Conservation (phyloP, 2,329 filamentous ascomycete species). For the Colletotrichum noveboracense region DNA sequence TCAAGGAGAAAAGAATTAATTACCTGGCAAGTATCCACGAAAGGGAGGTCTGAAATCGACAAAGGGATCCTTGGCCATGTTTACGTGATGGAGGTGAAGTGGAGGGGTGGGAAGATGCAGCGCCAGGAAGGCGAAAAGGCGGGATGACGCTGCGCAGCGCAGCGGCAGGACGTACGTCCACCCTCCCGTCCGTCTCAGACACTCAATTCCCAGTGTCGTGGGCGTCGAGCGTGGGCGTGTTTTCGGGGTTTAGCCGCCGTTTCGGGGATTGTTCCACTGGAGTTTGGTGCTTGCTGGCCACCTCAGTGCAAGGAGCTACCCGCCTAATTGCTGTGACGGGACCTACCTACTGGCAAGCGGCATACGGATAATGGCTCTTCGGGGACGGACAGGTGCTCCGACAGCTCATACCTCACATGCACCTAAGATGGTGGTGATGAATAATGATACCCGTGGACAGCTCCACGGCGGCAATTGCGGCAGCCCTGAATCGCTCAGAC, state of each 20-base stretch:
- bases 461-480: background rate
- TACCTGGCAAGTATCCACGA: slow-evolving; percentile 7
- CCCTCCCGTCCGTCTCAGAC: background rate
- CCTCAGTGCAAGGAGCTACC: background rate
- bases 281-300: background rate
- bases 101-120: background rate
- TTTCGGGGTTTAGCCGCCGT: slow-evolving; percentile 14
- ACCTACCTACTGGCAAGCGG: background rate
- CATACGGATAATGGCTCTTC: background rate
- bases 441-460: background rate
- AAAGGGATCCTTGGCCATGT: slow-evolving; percentile 9
- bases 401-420: background rate
- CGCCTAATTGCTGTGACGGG: background rate
- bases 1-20: background rate
- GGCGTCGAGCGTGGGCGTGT: background rate
- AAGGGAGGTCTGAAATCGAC: background rate
- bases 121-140: background rate
- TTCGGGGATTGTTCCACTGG: slow-evolving; percentile 10
- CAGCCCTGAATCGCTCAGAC: background rate
- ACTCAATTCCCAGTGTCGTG: background rate
- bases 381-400: background rate
- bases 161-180: background rate
- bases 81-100: background rate
- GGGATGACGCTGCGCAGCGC: background rate
- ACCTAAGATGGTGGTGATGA: background rate